Conservation (phyloP, 1,139 yeast genomes). For the Pichia norvegensis region DNA sequence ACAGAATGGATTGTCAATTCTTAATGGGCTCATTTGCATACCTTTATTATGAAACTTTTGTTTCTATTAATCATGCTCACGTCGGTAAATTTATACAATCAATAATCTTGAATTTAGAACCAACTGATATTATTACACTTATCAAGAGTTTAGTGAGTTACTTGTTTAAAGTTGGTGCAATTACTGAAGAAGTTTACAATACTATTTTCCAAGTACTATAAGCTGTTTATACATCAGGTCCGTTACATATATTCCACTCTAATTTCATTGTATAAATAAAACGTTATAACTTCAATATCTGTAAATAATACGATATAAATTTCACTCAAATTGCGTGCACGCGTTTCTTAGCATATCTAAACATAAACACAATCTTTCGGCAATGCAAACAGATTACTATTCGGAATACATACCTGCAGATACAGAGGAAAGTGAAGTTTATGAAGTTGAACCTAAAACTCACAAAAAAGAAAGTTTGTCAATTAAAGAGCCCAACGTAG, state of each 20-base stretch:
- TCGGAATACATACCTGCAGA: conserved; percentile 20
- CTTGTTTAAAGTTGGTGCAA: conserved; percentile 47
- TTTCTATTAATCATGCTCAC: conserved; percentile 63
- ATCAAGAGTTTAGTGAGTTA: conserved; percentile 56
- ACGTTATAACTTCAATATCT: not conserved
- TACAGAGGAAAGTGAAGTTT: conserved; percentile 18
- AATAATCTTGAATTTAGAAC: conserved; percentile 63
- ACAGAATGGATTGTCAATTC: conserved; percentile 96
- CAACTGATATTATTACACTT: conserved; percentile 59
- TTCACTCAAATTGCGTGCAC: not conserved
- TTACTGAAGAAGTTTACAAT: conserved; percentile 32
- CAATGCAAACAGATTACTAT: conserved; percentile 20
- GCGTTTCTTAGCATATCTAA: not conserved
- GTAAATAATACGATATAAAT: no score
- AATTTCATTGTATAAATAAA: not conserved
- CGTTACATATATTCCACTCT: not conserved
- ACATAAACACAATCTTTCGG: not conserved
- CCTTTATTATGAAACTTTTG: conserved; percentile 85
- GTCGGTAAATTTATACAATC: conserved; percentile 69
- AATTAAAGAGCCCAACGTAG: not conserved
- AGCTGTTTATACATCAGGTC: not conserved
- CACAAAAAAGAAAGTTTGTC: not conserved
- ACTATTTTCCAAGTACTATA: conserved; percentile 20
- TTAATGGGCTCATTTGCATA: conserved; percentile 95
- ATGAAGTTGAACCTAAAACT: conserved; percentile 15